phyloP scores from a whole-genome alignment of 192 early-diverging fungal species.

The Funneliformis geosporum region DNA sequence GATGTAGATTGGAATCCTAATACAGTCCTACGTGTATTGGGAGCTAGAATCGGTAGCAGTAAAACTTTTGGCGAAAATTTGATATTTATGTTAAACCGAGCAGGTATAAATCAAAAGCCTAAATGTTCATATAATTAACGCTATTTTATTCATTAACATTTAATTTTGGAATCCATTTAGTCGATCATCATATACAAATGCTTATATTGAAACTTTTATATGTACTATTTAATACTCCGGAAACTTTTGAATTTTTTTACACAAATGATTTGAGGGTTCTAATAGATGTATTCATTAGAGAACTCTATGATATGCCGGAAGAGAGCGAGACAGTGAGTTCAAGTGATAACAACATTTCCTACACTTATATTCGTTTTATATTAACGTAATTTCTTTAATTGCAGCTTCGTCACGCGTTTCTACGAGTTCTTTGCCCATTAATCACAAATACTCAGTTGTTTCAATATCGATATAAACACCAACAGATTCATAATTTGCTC shows the following conservation, averaged over 20 bases:
- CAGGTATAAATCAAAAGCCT: slow-evolving; percentile 56
- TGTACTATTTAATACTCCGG: slow-evolving; percentile 64
- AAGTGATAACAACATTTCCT: neutral
- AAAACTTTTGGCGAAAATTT: slow-evolving; percentile 88
- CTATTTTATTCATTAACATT: neutral
- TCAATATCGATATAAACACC: slow-evolving; percentile 48
- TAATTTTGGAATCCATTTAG: slow-evolving; percentile 30
- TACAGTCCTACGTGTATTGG: slow-evolving; percentile 52
- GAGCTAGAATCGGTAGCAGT: slow-evolving; percentile 55
- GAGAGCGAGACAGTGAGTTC: slow-evolving; percentile 36
- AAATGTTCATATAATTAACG: neutral
- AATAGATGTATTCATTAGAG: slow-evolving; percentile 84
- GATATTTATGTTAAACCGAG: slow-evolving; percentile 90
- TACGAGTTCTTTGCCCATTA: slow-evolving; percentile 65
- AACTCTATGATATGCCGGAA: slow-evolving; percentile 73
- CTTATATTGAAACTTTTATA: slow-evolving; percentile 72
- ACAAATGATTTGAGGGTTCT: slow-evolving; percentile 90
- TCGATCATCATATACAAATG: slow-evolving; percentile 53
- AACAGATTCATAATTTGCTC: slow-evolving; percentile 49
- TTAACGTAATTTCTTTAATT: neutral
- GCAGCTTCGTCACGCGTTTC: slow-evolving; percentile 66
- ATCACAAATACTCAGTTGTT: slow-evolving; percentile 62
- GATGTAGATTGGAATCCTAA: slow-evolving; percentile 47
- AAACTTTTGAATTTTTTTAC: slow-evolving; percentile 76
- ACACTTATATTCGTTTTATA: neutral